Base-by-base conservation (phyloP, 768 basidiomycete genomes). In the Xerocomus spinulosus region DNA sequence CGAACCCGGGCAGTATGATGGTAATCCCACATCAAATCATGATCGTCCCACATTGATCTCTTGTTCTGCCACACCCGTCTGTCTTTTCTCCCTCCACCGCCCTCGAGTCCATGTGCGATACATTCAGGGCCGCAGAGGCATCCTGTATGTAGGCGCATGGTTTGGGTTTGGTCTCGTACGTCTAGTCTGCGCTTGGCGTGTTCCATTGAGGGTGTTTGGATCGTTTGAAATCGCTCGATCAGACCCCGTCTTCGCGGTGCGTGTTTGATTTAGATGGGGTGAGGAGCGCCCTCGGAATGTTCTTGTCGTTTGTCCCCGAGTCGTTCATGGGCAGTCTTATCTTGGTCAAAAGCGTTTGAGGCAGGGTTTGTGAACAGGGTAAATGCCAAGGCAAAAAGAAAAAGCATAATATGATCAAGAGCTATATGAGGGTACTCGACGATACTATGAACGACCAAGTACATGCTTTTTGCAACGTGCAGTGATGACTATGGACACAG, bases 131-230 rank as follows among this genome's bases (percentile, higher is more conserved):
- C 73, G 57, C 38, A 74, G 83, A 9, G 75, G 77, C 4, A 75
- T 87, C 54, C 75, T 81, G 8, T 85, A 74, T 58, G 83, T 71
- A 3, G 84, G 85, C 9, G 87, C 87, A 21, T 90, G 83, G 71
- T 73, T 82, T 37, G 79, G 79, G 48, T 88, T 87, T 56, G 87
- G 86, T 15, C 88, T 90, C 72, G 87, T 61, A 67, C 75, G 3
- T 68, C 71, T 2, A 75, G 74, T 8, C 56, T 77, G 28, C 62
- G 63, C 39, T 69, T 64, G 10, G 69, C 62, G 3, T 70, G 57
- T 10, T 60, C 55, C 38, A 60, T 62, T 15, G 42, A 51, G 9
- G 63, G 61, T 4, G 68, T 73, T 25, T 54, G 54, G 4, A 67
- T 70, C 74, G 0, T 80, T 80, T 50, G 67, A 64, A 18, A 73